Evolutionary conservation across 2,329 filamentous ascomycete genomes (phyloP).

Genomic region (Geosmithia morbida): DNA sequence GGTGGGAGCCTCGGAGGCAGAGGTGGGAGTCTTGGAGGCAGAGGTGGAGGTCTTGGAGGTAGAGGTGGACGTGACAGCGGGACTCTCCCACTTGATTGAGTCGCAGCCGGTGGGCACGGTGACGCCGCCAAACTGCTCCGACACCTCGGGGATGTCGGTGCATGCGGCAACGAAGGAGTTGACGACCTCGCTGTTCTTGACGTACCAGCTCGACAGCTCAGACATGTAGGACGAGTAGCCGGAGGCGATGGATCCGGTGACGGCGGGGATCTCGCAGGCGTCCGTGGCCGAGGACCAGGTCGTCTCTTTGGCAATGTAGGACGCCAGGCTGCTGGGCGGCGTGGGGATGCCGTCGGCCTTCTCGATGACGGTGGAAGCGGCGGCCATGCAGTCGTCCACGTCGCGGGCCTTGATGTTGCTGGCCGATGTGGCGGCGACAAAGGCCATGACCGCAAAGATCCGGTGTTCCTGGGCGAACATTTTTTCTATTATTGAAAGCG

Average conservation of each 20-base stretch:
- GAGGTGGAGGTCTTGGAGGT: not conserved
- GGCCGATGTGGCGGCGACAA: not conserved
- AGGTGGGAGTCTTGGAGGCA: not conserved
- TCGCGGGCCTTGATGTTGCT: constrained; percentile 2
- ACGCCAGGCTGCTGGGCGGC: constrained; percentile 5
- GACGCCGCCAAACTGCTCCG: constrained; percentile 3
- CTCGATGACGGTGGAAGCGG: constrained; percentile 7
- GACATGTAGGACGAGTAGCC: constrained; percentile 11
- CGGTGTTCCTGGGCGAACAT: not conserved
- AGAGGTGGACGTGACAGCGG: not conserved
- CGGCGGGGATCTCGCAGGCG: constrained; percentile 9
- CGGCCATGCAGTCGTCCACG: constrained; percentile 5
- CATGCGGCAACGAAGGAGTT: constrained; percentile 10
- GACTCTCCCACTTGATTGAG: not conserved
- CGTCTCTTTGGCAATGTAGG: constrained; percentile 9
- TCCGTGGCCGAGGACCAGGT: constrained; percentile 6
- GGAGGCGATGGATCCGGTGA: constrained; percentile 11
- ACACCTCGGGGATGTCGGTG: constrained; percentile 8
- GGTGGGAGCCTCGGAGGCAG: not conserved
- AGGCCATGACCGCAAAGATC: not conserved
- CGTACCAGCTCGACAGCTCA: constrained; percentile 9
- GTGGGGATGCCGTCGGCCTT: constrained; percentile 9
- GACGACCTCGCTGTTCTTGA: constrained; percentile 5
- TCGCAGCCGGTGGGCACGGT: not conserved
- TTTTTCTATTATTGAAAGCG: not conserved